Evolutionary conservation across 139 green algal species (phyloP), one percentile per base, ranked within the genome.

Genomic region (Zygnema cylindricum): DNA sequence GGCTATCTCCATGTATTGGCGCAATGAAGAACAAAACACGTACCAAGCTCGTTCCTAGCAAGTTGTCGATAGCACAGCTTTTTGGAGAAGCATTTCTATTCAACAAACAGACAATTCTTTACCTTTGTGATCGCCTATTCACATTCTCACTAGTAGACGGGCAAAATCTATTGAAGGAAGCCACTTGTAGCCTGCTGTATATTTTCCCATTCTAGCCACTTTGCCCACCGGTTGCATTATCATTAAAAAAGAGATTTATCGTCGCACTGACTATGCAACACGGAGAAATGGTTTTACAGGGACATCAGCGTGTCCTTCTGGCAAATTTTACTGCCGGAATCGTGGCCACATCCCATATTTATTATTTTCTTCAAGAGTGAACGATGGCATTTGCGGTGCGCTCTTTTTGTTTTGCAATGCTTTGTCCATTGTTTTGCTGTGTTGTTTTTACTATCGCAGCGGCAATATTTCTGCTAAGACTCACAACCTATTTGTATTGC

Each of bases 311-410:
- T 98, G 96, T 84, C 76, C 93, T 21, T 93, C 94, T 25, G 95
- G 95, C 36, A 91, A 63, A 0, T 98, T 98, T 86, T 98, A 97
- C 88, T 98, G 96, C 79, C 49, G 69, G 0, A 99, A 99, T 92
- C 83, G 89, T 21, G 95, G 95, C 33, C 92, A 95, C 69, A 69
- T 94, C 78, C 91, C 95, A 0, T 69, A 91, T 36, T 40, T 89
- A 0, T 81, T 99, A 3, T 94, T 96, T 25, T 84, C 95, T 0
- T 94, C 94, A 0, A 96, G 97, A 69, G 97, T 99, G n/a, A 96
- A 99, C 82, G 97, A 99, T 82, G 95, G 95, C 3, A 91, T 98
- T 0, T 99, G 97, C 89, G 96, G 96, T 98, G 42, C 84, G 92
- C 7, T 33, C 43, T n/a, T 36, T 11, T 57, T 7, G n/a, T 32